phyloP scores from a whole-genome alignment of 75 land plant species.

The Sequoia sempervirens region DNA sequence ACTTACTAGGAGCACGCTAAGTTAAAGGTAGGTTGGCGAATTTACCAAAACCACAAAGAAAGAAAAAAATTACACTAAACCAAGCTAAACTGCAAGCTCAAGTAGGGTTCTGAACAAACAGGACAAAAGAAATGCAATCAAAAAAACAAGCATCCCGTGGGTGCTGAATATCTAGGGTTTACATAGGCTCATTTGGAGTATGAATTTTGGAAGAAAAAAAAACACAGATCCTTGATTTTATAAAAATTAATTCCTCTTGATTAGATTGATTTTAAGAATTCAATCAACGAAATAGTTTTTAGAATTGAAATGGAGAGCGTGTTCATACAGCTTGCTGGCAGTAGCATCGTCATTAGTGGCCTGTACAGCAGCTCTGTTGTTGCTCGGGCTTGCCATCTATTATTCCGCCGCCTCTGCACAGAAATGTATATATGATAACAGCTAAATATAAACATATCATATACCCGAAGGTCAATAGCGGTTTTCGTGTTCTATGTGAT shows the following conservation, averaged over 20 bases:
- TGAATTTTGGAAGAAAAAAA: not conserved
- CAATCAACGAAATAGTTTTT: not conserved
- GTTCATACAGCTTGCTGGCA: slow-evolving; percentile 78
- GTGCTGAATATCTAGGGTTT: not conserved
- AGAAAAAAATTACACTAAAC: not conserved
- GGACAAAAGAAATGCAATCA: not conserved
- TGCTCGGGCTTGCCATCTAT: slow-evolving; percentile 15
- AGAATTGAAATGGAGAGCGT: no score
- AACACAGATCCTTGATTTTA: not conserved
- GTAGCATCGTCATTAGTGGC: slow-evolving; percentile 99
- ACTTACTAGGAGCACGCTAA: not conserved
- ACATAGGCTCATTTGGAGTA: not conserved
- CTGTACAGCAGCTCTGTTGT: slow-evolving; percentile 76
- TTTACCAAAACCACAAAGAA: not conserved
- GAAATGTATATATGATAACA: no score
- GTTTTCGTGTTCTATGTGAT: no score
- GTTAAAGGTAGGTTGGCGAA: not conserved
- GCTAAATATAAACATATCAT: no score
- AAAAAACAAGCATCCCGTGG: not conserved
- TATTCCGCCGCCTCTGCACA: not conserved
- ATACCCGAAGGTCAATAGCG: no score
- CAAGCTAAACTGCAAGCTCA: not conserved
- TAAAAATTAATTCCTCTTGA: not conserved
- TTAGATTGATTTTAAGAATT: not conserved
- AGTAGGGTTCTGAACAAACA: not conserved